These are phyloP conservation scores for Abrus pulchellus DNA, from an alignment of 306 rosid genomes.

Conservation along the genomic window DNA sequence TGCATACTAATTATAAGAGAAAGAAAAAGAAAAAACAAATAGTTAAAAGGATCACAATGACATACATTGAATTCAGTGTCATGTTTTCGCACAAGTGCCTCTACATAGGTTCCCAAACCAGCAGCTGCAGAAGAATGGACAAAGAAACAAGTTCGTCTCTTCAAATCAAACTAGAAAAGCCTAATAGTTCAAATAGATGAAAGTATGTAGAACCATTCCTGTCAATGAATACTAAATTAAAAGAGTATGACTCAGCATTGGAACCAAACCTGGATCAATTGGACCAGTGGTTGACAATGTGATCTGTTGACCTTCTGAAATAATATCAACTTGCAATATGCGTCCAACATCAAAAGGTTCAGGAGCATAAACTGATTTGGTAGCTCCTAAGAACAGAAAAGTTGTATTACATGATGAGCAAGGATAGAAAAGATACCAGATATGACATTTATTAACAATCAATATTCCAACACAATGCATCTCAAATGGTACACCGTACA, in stretches of 20 bases:
- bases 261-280: slow-evolving; percentile 80
- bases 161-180: background rate
- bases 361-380: slow-evolving; percentile 81
- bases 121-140: slow-evolving; percentile 71
- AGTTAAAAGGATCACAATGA: slow-evolving; percentile 26
- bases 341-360: slow-evolving; percentile 93
- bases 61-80: slow-evolving; percentile 88
- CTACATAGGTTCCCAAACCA: slow-evolving; percentile 94
- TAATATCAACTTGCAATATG: slow-evolving; percentile 72
- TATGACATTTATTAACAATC: slow-evolving; percentile 13
- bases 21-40: background rate
- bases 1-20: background rate
- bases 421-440: background rate
- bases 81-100: slow-evolving; percentile 90
- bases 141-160: slow-evolving; percentile 11
- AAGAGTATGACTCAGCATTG: slow-evolving; percentile 25
- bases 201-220: slow-evolving; percentile 8
- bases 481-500: background rate
- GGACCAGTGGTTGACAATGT: slow-evolving; percentile 80
- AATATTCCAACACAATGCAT: slow-evolving; percentile 18
- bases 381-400: slow-evolving; percentile 73
- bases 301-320: slow-evolving; percentile 53
- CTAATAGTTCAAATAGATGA: background rate
- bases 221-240: slow-evolving; percentile 35
- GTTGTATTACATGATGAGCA: slow-evolving; percentile 19